Conservation (phyloP, 2,329 filamentous ascomycete genomes). For the Neonectria coccinea region DNA sequence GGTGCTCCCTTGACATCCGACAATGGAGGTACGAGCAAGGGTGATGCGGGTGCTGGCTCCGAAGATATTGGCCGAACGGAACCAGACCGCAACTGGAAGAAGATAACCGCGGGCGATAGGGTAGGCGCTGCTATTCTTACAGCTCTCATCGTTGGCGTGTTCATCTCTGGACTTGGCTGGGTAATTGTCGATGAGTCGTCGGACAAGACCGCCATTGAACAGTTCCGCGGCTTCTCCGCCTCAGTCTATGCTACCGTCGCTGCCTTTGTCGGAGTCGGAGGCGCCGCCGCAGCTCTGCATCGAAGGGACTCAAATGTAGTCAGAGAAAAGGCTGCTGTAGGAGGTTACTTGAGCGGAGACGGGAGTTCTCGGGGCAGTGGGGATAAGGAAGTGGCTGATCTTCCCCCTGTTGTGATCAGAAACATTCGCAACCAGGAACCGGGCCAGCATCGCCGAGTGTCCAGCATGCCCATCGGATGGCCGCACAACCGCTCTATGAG, state of each 20-base stretch:
- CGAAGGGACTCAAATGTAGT: constrained; percentile 27
- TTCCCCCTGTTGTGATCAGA: constrained; percentile 33
- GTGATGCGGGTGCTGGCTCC: constrained; percentile 60
- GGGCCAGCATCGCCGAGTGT: constrained; percentile 43
- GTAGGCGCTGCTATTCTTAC: constrained; percentile 77
- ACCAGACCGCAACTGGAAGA: constrained; percentile 42
- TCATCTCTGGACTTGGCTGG: constrained; percentile 65
- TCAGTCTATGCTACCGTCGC: constrained; percentile 35
- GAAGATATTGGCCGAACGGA: constrained; percentile 57
- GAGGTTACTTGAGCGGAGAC: constrained; percentile 33
- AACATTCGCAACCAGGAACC: constrained; percentile 36
- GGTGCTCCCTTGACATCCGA: constrained; percentile 58
- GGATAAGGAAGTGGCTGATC: constrained; percentile 31
- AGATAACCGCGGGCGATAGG: constrained; percentile 68
- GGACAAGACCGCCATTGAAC: constrained; percentile 48
- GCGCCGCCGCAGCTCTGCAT: constrained; percentile 36
- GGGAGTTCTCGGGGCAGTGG: constrained; percentile 38
- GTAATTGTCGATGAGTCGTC: constrained; percentile 62
- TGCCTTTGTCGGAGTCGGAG: constrained; percentile 41
- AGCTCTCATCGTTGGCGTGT: constrained; percentile 63
- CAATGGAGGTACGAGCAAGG: constrained; percentile 69
- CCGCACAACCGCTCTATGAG: constrained; percentile 49
- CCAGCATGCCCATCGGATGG: constrained; percentile 55
- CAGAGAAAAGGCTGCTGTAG: constrained; percentile 40
- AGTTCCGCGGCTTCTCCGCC: constrained; percentile 45